A percentile compares a stretch with the other conserved stretches of the same genome.
These are phyloP conservation scores for Populus trichocarpa DNA, from an alignment of 441 rosid species.

Conservation along the genomic window DNA sequence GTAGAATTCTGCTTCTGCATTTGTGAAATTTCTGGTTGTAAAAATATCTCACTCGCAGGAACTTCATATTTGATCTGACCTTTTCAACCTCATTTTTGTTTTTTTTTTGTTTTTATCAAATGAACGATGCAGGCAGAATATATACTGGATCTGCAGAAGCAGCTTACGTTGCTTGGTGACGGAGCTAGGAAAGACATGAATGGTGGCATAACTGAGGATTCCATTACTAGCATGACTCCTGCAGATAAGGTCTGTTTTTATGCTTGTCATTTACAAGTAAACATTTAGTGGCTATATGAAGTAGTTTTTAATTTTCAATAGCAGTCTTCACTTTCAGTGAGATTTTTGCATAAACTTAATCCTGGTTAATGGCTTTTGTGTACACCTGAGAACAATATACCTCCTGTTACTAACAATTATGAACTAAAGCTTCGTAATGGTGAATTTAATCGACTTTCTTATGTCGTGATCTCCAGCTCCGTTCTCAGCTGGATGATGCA, in stretches of 20 bases:
- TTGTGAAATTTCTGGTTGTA: background rate
- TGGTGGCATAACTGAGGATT: slow-evolving; percentile 53
- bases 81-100: background rate
- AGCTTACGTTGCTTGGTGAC: slow-evolving; percentile 74
- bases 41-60: background rate
- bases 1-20: background rate
- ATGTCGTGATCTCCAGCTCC: slow-evolving; percentile 54
- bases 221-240: slow-evolving; percentile 57
- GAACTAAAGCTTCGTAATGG: background rate
- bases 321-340: too few species aligned
- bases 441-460: background rate
- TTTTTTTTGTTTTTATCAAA: background rate
- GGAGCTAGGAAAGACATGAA: slow-evolving; percentile 64
- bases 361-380: too few species aligned
- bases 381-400: too few species aligned
- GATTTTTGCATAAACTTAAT: too few species aligned
- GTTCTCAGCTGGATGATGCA: slow-evolving; percentile 91
- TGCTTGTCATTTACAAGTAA: background rate
- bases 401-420: background rate
- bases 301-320: too few species aligned
- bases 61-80: background rate
- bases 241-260: slow-evolving; percentile 61
- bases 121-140: slow-evolving; percentile 63
- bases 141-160: slow-evolving; percentile 89
- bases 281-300: background rate